Base-by-base conservation (phyloP, 495 filamentous ascomycete genomes). In the Zalerion maritima region DNA sequence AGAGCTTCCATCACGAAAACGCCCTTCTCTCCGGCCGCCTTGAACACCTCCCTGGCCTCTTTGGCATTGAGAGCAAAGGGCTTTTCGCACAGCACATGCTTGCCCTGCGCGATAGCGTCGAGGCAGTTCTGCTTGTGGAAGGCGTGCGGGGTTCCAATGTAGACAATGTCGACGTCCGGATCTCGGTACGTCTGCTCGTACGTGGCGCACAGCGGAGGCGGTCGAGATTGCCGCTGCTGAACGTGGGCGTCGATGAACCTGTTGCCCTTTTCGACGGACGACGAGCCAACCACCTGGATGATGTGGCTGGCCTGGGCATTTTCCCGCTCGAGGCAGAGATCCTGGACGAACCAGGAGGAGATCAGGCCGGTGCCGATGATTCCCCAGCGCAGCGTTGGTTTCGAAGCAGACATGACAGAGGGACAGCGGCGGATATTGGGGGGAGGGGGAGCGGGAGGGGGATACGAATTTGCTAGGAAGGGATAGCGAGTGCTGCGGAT, bases 211-310 rank as follows among this genome's bases (percentile, higher is more conserved):
- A 73, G 67, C 10, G 63, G 62, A 16, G 75, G 71, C 13, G 57
- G 42, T 6, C 44, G 38, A 8, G 71, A 65, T 20, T n/a, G n/a
- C n/a, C n/a, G n/a, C 50, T 12, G 67, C 55, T n/a, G 54, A 45
- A 33, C 21, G 34, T 43, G 14, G 18, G 35, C 30, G 10, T 41
- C 31, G 38, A 78, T 65, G 51, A 82, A 84, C 21, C 63, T 42
- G 32, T 68, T 49, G 4, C 76, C 76, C 21, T 69, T 69, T 3
- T 57, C 50, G 10, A 53, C 35, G 17, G 73, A 75, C 2, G 74
- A 79, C 6, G 75, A 79, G 11, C 77, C 75, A 17, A 72, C 73
- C 14, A 76, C 78, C 15, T 64, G 58, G 21, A 84, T 59, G 29
- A 60, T 57, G 57, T 84, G 80, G 20, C 52, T 50, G 38, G 81